A percentile compares a stretch with the other conserved stretches of the same genome.
phyloP scores from a whole-genome alignment of 441 rosid genomes.

The Gossypium davidsonii region DNA sequence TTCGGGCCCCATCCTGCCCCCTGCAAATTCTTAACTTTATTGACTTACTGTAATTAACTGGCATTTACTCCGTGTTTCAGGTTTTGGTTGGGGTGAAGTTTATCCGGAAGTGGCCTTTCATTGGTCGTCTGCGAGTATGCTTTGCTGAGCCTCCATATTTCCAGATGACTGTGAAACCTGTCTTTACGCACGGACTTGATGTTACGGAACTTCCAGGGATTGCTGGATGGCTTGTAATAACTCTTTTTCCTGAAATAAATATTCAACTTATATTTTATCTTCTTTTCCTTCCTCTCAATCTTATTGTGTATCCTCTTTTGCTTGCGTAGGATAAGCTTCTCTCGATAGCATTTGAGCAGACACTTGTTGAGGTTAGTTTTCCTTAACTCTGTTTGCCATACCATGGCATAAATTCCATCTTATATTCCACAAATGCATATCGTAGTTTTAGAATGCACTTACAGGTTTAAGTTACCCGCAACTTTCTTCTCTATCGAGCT shows the following conservation, averaged over 20 bases:
- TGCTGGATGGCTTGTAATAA: slow-evolving; percentile 97
- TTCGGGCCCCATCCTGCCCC: neutral
- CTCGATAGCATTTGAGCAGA: slow-evolving; percentile 81
- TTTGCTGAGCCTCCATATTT: slow-evolving; percentile 97
- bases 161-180: slow-evolving; percentile 83
- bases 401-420: neutral
- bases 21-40: neutral
- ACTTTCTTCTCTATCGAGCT: neutral
- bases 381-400: neutral
- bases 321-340: slow-evolving; percentile 70
- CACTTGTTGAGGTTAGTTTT: slow-evolving; percentile 71
- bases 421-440: neutral
- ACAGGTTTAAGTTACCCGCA: neutral
- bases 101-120: slow-evolving; percentile 75
- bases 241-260: slow-evolving; percentile 1
- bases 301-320: slow-evolving; percentile 15
- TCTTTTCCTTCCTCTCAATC: slow-evolving; percentile 11
- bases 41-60: neutral
- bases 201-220: slow-evolving; percentile 89
- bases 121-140: slow-evolving; percentile 82
- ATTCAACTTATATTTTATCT: neutral
- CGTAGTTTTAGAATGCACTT: neutral
- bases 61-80: slow-evolving; percentile 30
- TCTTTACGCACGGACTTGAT: slow-evolving; percentile 68
- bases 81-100: slow-evolving; percentile 89